phyloP scores from a whole-genome alignment of 176 grass and related monocot genomes.

The Saccharum officinarum region DNA sequence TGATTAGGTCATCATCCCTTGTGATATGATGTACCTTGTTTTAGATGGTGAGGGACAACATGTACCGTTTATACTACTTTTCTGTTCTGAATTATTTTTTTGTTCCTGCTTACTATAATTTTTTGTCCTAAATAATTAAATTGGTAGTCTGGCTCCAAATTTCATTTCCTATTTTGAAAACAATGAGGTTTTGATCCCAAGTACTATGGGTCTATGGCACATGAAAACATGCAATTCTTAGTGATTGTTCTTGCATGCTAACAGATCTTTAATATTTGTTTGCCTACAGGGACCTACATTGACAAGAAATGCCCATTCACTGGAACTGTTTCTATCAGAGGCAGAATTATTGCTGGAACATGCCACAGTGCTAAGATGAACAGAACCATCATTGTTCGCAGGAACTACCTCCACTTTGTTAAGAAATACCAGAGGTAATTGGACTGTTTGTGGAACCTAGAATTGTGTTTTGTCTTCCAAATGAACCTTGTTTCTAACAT shows the following conservation, averaged over 20 bases:
- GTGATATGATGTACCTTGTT: not conserved
- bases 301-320: constrained; percentile 97
- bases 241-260: not conserved
- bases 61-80: not conserved
- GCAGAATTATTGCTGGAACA: constrained; percentile 82
- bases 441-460: not conserved
- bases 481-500: not conserved
- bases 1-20: not conserved
- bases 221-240: not conserved
- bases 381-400: constrained; percentile 84
- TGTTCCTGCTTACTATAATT: not conserved
- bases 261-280: not conserved
- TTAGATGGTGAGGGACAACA: not conserved
- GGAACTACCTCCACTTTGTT: constrained; percentile 91
- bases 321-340: constrained; percentile 84
- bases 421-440: constrained; percentile 88
- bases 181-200: not conserved
- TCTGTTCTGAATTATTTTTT: not conserved
- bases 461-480: not conserved
- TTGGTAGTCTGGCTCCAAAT: not conserved
- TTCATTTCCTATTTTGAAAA: not conserved
- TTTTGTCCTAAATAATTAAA: no score
- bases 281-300: constrained; percentile 60
- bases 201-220: no score
- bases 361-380: constrained; percentile 95